Conservation (phyloP, 2,329 filamentous ascomycete species). For the Xylaria multiplex region DNA sequence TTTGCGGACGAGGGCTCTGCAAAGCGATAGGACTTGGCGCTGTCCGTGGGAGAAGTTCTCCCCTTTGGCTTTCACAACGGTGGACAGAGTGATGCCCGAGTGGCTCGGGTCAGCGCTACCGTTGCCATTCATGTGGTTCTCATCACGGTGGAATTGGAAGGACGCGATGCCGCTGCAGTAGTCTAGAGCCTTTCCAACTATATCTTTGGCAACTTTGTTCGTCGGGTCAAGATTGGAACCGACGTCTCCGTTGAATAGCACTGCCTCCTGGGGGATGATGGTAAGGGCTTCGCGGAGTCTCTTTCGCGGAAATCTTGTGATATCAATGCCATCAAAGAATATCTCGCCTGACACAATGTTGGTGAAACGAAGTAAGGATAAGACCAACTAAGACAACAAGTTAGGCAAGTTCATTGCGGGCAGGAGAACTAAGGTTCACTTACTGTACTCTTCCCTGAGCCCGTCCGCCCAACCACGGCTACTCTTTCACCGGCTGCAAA, state of each 20-base stretch:
- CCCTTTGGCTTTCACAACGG: constrained; percentile 61
- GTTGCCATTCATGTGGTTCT: constrained; percentile 40
- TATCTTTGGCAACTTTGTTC: constrained; percentile 61
- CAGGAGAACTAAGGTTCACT: constrained; percentile 40
- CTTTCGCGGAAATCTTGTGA: constrained; percentile 61
- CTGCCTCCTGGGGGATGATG: constrained; percentile 68
- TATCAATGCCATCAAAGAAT: constrained; percentile 65
- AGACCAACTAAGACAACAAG: constrained; percentile 53
- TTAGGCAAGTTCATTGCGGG: constrained; percentile 22
- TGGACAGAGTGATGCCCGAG: constrained; percentile 55
- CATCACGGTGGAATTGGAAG: constrained; percentile 46
- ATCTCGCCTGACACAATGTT: constrained; percentile 63
- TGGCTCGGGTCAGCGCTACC: constrained; percentile 35
- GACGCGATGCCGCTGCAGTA: constrained; percentile 69
- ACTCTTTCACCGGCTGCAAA: constrained; percentile 76
- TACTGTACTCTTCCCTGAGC: constrained; percentile 85
- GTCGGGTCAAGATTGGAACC: constrained; percentile 72
- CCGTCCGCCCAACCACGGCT: constrained; percentile 82
- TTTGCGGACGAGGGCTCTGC: constrained; percentile 64
- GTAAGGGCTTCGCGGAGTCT: constrained; percentile 64
- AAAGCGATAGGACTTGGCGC: constrained; percentile 67
- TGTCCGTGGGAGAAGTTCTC: constrained; percentile 68
- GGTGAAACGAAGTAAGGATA: constrained; percentile 66
- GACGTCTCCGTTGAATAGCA: constrained; percentile 64
- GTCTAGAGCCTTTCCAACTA: constrained; percentile 68